Evolutionary conservation across 2,329 filamentous ascomycete species (phyloP), one percentile per base, ranked within the genome.

Genomic region (Lasiodiplodia citricola): DNA sequence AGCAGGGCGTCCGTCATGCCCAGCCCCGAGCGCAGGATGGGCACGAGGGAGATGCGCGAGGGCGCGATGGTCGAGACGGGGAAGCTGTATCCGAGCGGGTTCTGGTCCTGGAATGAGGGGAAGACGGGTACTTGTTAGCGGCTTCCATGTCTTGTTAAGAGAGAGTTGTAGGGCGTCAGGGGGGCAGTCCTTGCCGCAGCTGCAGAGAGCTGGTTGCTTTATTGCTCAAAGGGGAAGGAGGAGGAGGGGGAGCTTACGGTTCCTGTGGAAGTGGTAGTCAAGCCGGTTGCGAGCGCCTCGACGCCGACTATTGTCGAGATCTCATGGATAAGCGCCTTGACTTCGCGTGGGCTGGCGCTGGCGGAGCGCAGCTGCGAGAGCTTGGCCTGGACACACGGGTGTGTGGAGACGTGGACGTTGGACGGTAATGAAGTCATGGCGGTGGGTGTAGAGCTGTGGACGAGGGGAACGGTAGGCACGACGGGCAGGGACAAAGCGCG

Each of bases 1-100:
- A 95, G 91, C 54, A 97, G 84, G 31, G 93, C 91, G 77, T 97
- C 92, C 54, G 97, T 87, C 94, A 98, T 97, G 78, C 89, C 92
- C 51, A 97, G 85, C 31, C 95, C 95, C 3, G 93, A 97, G 70
- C 95, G 88, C n/a, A 98, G 87, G 80, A 98, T 97, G 47, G 95
- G 95, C 2, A 98, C 91, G 66, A 98, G 87, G 65, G 91, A 94
- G 73, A 97, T 87, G 69, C 87, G 87, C 60, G 85, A 81, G 0
- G 92, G 91, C 6, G 86, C 80, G 72, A 93, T 85, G 50, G 84
- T 84, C 47, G 88, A 87, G 0, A 88, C 90, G 16, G 87, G 86
- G 82, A 94, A 97, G 71, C 89, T 82, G 79, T 90, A 93, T 72
- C 91, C 92, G 38, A 98, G 86, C 0, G 93, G 92, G 0, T 93